These are phyloP conservation scores for Micractinium sp. DNA, from an alignment of 139 green algal species.

Conservation along the genomic window DNA sequence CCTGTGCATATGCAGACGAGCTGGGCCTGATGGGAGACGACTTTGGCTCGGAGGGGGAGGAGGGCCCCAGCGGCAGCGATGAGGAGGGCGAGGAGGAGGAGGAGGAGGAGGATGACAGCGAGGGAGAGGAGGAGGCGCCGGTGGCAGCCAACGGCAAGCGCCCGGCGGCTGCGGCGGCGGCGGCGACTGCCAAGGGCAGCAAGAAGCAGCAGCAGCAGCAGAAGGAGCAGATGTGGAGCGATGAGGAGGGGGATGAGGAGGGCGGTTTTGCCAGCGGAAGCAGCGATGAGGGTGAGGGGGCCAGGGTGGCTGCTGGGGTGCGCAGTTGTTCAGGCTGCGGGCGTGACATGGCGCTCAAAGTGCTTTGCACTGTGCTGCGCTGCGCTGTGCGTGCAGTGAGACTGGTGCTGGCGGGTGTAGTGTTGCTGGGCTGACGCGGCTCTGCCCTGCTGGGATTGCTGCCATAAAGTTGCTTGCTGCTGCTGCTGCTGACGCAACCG, in stretches of 20 bases:
- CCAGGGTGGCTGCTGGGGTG: neutral
- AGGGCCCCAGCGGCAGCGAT: conserved; percentile 29
- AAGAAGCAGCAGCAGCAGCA: conserved; percentile 22
- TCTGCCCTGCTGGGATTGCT: neutral
- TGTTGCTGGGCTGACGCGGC: neutral
- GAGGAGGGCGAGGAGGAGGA: conserved; percentile 7
- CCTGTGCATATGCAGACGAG: neutral
- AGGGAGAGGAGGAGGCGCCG: neutral
- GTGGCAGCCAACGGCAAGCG: conserved; percentile 11
- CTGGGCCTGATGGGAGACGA: conserved; percentile 28
- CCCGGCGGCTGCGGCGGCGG: neutral
- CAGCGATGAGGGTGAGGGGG: conserved; percentile 15
- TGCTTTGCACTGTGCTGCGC: neutral
- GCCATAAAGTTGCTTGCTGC: neutral
- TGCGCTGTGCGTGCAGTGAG: neutral
- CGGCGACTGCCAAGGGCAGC: neutral
- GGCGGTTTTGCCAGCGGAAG: conserved; percentile 13
- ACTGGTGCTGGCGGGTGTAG: neutral
- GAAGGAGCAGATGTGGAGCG: conserved; percentile 18
- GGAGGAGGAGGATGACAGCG: neutral
- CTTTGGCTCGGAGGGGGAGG: conserved; percentile 45
- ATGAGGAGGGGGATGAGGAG: conserved; percentile 23
- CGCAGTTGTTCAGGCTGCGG: neutral
- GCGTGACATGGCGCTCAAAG: neutral
- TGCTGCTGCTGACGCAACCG: neutral